Conservation (phyloP, 345 rosid species). For the Moringa oleifera region DNA sequence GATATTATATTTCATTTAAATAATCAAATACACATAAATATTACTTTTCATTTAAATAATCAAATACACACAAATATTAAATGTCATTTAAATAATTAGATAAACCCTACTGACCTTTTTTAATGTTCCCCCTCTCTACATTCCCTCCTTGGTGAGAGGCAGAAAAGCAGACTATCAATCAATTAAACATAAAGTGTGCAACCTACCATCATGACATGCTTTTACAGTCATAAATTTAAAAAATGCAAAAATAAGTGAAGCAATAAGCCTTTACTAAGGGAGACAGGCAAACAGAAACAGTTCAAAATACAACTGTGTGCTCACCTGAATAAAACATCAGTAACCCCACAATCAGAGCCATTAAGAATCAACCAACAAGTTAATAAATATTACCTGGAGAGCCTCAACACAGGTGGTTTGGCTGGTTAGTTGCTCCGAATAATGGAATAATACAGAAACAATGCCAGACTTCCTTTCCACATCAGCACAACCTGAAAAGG, state of each 20-base stretch:
- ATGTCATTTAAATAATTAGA: no score
- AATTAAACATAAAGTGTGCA: no score
- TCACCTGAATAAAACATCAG: neutral
- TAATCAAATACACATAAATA: no score
- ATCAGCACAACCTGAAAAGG: constrained; percentile 48
- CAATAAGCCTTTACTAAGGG: constrained; percentile 8
- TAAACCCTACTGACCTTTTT: neutral
- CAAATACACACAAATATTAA: no score
- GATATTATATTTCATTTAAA: no score
- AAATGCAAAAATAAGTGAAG: constrained; percentile 1
- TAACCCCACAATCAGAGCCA: neutral
- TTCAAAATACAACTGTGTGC: neutral
- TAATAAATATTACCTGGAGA: constrained; percentile 58
- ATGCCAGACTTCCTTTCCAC: constrained; percentile 48
- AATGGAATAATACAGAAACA: constrained; percentile 45
- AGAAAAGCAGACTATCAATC: neutral
- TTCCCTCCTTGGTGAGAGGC: neutral
- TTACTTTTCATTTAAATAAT: neutral
- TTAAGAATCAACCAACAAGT: constrained; percentile 5
- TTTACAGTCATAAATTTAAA: no score
- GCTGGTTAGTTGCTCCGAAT: constrained; percentile 45
- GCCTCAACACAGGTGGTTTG: constrained; percentile 74
- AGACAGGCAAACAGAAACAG: neutral
- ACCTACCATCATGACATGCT: neutral
- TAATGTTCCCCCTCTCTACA: neutral